phyloP scores from a whole-genome alignment of 2,329 filamentous ascomycete species.

The Sporothrix dimorphospora region DNA sequence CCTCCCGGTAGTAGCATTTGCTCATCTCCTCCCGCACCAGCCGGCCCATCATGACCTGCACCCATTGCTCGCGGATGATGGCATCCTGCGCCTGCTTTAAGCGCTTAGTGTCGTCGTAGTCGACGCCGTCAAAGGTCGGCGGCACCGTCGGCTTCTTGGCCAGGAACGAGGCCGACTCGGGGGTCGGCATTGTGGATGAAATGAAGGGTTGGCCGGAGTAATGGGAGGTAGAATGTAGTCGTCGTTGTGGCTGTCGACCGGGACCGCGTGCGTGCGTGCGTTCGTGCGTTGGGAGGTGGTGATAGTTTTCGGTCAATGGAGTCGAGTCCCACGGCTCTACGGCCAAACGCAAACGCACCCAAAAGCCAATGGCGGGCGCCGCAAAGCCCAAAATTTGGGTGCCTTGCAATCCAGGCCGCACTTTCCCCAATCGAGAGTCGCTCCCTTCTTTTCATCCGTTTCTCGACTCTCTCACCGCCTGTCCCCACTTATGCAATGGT shows the following conservation, averaged over 20 bases:
- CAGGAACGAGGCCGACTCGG: conserved; percentile 80
- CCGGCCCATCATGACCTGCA: conserved; percentile 85
- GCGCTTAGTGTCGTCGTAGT: conserved; percentile 80
- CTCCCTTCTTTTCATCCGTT: neutral
- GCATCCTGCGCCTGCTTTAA: conserved; percentile 84
- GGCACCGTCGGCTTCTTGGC: conserved; percentile 81
- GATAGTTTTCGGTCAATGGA: neutral
- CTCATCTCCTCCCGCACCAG: conserved; percentile 80
- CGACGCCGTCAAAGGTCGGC: conserved; percentile 82
- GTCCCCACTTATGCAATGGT: conserved; percentile 5
- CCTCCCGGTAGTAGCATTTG: conserved; percentile 84
- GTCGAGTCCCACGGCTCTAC: conserved; percentile 15
- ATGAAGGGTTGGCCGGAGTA: neutral
- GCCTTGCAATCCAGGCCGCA: conserved; percentile 24
- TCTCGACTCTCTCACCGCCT: conserved; percentile 37
- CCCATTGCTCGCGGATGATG: conserved; percentile 85
- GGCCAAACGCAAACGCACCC: neutral
- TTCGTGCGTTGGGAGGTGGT: neutral
- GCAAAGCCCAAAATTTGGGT: neutral
- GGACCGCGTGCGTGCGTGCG: neutral
- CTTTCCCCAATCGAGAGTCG: neutral
- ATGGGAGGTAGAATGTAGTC: neutral
- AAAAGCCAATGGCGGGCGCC: neutral
- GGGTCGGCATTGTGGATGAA: conserved; percentile 68
- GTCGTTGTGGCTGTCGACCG: neutral